Evolutionary conservation across 768 basidiomycete species (phyloP).

Genomic region (Pulveroboletus ravenelii): DNA sequence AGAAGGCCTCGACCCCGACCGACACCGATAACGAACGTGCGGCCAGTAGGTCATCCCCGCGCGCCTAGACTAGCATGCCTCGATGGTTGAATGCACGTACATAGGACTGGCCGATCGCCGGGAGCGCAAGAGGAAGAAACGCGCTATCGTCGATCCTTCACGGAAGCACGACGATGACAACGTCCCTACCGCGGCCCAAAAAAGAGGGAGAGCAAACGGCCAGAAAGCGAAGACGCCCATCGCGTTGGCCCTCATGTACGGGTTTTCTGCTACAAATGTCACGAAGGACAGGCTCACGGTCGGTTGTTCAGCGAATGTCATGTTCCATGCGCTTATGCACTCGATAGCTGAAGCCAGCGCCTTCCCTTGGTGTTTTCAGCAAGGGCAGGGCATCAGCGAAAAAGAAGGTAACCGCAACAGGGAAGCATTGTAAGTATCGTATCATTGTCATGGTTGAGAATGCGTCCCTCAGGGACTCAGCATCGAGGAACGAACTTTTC

Average conservation of each 20-base stretch:
- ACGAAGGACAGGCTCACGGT: slow-evolving; percentile 36
- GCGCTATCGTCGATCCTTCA: slow-evolving; percentile 42
- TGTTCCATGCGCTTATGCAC: background rate
- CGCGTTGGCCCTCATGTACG: slow-evolving; percentile 34
- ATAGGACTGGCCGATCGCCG: slow-evolving; percentile 63
- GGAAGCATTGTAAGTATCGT: slow-evolving; percentile 12
- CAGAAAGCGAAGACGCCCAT: slow-evolving; percentile 24
- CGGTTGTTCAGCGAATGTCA: background rate
- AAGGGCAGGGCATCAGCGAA: slow-evolving; percentile 34
- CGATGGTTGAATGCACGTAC: background rate
- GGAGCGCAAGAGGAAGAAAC: slow-evolving; percentile 56
- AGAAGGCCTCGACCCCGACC: slow-evolving; percentile 9
- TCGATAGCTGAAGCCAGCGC: slow-evolving; percentile 27
- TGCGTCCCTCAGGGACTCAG: slow-evolving; percentile 6
- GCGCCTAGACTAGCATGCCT: background rate
- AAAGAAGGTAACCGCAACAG: slow-evolving; percentile 13
- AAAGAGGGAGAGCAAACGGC: slow-evolving; percentile 12
- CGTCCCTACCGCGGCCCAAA: background rate
- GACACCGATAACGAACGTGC: slow-evolving; percentile 34
- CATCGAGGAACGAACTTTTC: slow-evolving; percentile 29
- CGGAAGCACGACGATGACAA: slow-evolving; percentile 9
- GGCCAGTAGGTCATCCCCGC: slow-evolving; percentile 29
- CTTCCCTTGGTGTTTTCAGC: slow-evolving; percentile 32
- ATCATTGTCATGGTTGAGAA: background rate
- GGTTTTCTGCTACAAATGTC: slow-evolving; percentile 35